Conservation (phyloP, 2,329 filamentous ascomycete species). For the Nemania serpens region DNA sequence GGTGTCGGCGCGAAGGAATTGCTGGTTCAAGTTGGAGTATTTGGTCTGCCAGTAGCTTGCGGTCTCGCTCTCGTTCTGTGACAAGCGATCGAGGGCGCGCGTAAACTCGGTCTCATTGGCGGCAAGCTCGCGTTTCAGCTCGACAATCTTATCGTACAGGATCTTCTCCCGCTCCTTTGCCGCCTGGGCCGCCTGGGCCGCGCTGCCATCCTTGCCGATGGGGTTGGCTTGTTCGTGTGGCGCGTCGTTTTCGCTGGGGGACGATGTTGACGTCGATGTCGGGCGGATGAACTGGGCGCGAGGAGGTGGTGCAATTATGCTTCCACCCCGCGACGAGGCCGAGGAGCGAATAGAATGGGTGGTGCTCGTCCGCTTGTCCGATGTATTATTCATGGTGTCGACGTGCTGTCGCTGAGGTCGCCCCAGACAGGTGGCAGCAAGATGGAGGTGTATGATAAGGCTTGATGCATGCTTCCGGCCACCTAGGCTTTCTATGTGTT, state of each 20-base stretch:
- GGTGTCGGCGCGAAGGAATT: constrained; percentile 56
- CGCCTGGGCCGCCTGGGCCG: constrained; percentile 29
- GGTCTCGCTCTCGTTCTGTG: constrained; percentile 59
- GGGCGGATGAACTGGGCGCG: constrained; percentile 46
- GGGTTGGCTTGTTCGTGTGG: constrained; percentile 29
- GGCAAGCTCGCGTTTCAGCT: constrained; percentile 57
- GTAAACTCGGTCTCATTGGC: constrained; percentile 59
- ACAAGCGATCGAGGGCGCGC: constrained; percentile 57
- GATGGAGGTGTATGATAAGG: constrained; percentile 13
- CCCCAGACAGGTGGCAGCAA: constrained; percentile 11
- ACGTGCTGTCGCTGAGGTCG: constrained; percentile 12
- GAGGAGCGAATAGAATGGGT: constrained; percentile 42
- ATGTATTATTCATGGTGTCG: constrained; percentile 45
- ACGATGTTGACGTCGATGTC: constrained; percentile 40
- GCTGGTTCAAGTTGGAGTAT: constrained; percentile 57
- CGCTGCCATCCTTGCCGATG: constrained; percentile 31
- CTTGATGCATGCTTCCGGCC: constrained; percentile 22
- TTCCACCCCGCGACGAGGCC: constrained; percentile 35
- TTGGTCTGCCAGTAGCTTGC: constrained; percentile 63
- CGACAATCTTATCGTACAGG: constrained; percentile 54
- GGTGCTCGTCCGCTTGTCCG: constrained; percentile 51
- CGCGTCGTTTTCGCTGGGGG: constrained; percentile 38
- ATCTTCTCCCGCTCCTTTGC: constrained; percentile 38
- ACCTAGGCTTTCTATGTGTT: not conserved
- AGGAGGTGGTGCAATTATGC: constrained; percentile 48